A percentile compares a stretch with the other conserved stretches of the same genome.
Evolutionary conservation across 176 grass and related monocot genomes (phyloP).

Genomic region (Zea mays): DNA sequence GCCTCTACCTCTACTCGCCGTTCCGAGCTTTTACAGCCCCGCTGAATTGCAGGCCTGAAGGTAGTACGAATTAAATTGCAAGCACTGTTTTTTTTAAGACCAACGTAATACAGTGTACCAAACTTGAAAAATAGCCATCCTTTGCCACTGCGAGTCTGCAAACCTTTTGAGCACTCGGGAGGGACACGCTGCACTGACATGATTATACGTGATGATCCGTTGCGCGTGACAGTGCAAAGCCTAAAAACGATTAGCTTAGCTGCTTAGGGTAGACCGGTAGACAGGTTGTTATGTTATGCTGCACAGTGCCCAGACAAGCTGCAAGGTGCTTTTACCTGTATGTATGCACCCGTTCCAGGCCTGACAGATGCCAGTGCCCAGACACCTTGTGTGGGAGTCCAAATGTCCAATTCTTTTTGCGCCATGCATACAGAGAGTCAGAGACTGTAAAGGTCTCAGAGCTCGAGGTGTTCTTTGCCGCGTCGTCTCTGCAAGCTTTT

Average conservation of each 20-base stretch:
- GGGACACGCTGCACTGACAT: conserved; percentile 39
- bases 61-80: conserved; percentile 16
- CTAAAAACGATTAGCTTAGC: conserved; percentile 27
- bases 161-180: not conserved
- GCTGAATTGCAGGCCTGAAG: conserved; percentile 51
- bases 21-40: conserved; percentile 12
- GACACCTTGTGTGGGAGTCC: conserved; percentile 40
- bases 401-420: not conserved
- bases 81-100: conserved; percentile 6
- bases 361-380: not conserved
- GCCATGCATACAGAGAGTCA: not conserved
- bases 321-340: conserved; percentile 38
- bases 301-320: conserved; percentile 35
- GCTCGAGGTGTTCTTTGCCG: conserved; percentile 60
- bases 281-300: not conserved
- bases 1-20: conserved; percentile 35
- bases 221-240: conserved; percentile 45
- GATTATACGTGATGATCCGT: conserved; percentile 32
- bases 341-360: conserved; percentile 20
- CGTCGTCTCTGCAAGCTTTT: conserved; percentile 22
- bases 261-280: conserved; percentile 1
- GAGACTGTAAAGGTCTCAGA: conserved; percentile 41
- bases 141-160: not conserved
- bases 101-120: not conserved
- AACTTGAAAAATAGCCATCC: conserved; percentile 35